Conservation (phyloP, 495 filamentous ascomycete species). For the Rhizodiscina lignyota region DNA sequence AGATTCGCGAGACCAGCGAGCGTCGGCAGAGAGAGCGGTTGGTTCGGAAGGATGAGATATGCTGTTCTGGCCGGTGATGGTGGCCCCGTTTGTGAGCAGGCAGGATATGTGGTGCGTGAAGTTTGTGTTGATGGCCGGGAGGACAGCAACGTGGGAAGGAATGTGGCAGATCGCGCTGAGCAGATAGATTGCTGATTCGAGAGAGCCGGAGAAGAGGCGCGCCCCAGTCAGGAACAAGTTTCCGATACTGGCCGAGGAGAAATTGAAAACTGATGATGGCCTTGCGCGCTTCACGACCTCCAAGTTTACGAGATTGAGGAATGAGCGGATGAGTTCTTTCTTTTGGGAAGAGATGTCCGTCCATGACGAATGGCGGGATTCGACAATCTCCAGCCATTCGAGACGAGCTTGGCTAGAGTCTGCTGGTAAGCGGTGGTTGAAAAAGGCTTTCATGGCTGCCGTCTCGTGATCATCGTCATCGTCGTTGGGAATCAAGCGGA, state of each 20-base stretch:
- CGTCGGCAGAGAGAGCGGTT: slow-evolving; percentile 23
- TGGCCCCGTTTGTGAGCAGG: slow-evolving; percentile 53
- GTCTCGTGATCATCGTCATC: slow-evolving; percentile 39
- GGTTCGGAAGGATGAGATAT: slow-evolving; percentile 68
- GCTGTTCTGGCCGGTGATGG: slow-evolving; percentile 82
- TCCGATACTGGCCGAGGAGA: slow-evolving; percentile 74
- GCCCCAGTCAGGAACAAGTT: slow-evolving; percentile 82
- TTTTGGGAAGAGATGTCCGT: slow-evolving; percentile 60
- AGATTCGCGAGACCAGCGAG: no score
- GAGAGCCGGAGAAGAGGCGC: slow-evolving; percentile 22
- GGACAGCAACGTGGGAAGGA: slow-evolving; percentile 53
- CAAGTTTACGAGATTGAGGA: slow-evolving; percentile 73
- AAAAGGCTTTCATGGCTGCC: slow-evolving; percentile 56
- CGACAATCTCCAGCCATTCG: slow-evolving; percentile 85
- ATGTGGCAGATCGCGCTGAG: slow-evolving; percentile 60
- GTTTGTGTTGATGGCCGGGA: slow-evolving; percentile 86
- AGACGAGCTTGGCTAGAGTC: slow-evolving; percentile 32
- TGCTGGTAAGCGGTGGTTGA: slow-evolving; percentile 66
- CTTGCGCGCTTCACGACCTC: slow-evolving; percentile 80
- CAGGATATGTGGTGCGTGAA: slow-evolving; percentile 89
- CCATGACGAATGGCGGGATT: slow-evolving; percentile 64
- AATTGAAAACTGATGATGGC: slow-evolving; percentile 70
- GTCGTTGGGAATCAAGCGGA: slow-evolving; percentile 64
- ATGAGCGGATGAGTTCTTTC: slow-evolving; percentile 78
- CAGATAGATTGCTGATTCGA: slow-evolving; percentile 25